Conservation (phyloP, 2,329 filamentous ascomycete genomes). For the Seiridium cupressi region DNA sequence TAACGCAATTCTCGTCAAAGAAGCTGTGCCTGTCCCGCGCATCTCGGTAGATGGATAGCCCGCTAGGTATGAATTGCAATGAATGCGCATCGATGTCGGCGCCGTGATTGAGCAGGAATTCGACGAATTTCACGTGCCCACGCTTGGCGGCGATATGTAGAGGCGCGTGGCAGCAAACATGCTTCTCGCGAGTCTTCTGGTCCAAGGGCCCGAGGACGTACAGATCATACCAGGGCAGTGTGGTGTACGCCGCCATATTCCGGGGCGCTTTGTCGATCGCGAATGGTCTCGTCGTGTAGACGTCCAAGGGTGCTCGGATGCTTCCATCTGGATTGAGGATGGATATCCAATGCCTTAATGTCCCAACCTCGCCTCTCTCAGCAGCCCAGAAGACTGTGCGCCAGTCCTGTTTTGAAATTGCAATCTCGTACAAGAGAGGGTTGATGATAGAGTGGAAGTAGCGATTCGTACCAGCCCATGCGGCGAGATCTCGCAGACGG, state of each 20-base stretch:
- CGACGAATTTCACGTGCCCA: background rate
- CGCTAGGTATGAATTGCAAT: background rate
- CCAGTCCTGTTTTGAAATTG: background rate
- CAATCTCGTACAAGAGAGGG: background rate
- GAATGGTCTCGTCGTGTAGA: background rate
- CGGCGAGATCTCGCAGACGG: background rate
- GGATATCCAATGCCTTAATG: background rate
- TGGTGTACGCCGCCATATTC: background rate
- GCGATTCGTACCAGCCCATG: background rate
- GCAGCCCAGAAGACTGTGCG: constrained; percentile 3
- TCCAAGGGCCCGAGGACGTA: background rate
- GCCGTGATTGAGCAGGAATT: constrained; percentile 2
- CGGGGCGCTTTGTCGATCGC: too few relatives aligned
- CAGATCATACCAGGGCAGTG: background rate
- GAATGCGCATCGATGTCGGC: background rate
- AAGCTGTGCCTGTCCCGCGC: background rate
- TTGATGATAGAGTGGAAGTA: background rate
- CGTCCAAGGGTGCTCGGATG: background rate
- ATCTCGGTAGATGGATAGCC: background rate
- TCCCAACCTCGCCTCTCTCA: background rate
- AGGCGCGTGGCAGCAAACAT: background rate
- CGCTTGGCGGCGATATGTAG: background rate
- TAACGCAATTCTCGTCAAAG: background rate
- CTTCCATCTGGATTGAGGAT: background rate
- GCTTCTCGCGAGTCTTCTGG: background rate